Base-by-base conservation (phyloP, 2,329 filamentous ascomycete genomes). In the Arthrobotrys sphaeroides region DNA sequence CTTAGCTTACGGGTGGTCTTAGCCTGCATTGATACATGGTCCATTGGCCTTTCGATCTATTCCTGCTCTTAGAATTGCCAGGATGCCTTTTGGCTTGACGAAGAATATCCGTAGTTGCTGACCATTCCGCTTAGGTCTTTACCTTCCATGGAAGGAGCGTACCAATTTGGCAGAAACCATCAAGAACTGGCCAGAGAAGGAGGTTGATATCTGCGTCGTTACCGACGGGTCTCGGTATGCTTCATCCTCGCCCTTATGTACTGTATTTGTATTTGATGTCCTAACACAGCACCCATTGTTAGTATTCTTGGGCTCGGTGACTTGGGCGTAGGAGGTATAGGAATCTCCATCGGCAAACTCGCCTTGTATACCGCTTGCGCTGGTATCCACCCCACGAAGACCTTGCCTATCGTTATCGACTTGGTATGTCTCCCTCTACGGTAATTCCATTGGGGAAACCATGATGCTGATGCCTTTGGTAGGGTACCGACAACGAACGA, bases 321-420 rank as follows among this genome's bases (percentile, higher is more conserved):
- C 84, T 88, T 98, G 69, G 95, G 95, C 79, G 90, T 99, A 79
- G 97, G 97, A 83, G 95, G 95, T 81, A 96, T 98, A 86, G 95
- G 95, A 79, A 99, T 99, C 83, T 93, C 95, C 77, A 94, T 99
- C 79, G 95, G 95, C 81, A 99, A 99, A 86, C 88, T 98, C 77
- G 90, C 94, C 77, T 88, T 99, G 62, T 99, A 99, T 87, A 97
- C 93, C 73, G 93, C 91, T 49, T 96, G 94, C 81, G 95, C 95
- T 70, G 95, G 95, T 81, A 97, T 98, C 84, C 89, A 93, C 83
- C 95, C 95, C 81, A 88, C 85, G 84, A 96, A 87, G 89, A 97
- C 87, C 83, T 91, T 88, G 38, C 89, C 89, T 78, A 90, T 90
- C 76, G 89, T 90, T 22, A 83, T 91, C 72, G 89, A 91, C 38